phyloP scores from a whole-genome alignment of 768 basidiomycete genomes.

The Trametes sanguinea region DNA sequence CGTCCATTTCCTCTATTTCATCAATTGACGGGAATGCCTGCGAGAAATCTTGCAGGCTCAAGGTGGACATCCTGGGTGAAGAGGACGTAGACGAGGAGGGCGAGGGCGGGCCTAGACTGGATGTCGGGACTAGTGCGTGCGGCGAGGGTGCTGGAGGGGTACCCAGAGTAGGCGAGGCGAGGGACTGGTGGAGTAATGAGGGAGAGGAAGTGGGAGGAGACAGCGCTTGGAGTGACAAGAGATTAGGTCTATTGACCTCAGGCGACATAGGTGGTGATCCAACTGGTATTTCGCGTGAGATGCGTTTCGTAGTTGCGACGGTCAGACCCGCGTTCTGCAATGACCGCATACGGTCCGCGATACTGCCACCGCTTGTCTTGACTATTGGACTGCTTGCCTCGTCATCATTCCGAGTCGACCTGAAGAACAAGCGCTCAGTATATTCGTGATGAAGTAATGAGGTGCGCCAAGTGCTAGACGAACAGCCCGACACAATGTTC shows the following conservation, averaged over 20 bases:
- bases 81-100: conserved; percentile 71
- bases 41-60: conserved; percentile 57
- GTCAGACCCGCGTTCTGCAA: conserved; percentile 73
- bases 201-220: conserved; percentile 27
- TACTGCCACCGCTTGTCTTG: conserved; percentile 58
- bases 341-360: conserved; percentile 80
- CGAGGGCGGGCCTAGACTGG: conserved; percentile 75
- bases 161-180: conserved; percentile 29
- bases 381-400: conserved; percentile 23
- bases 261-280: conserved; percentile 37
- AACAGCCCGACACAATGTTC: too few relatives aligned
- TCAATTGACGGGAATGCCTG: conserved; percentile 77
- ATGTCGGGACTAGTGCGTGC: conserved; percentile 68
- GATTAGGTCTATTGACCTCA: conserved; percentile 39
- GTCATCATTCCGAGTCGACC: conserved; percentile 9
- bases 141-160: conserved; percentile 34
- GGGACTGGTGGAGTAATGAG: conserved; percentile 14
- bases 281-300: conserved; percentile 52
- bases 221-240: conserved; percentile 39
- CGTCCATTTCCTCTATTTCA: conserved; percentile 63
- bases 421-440: neutral
- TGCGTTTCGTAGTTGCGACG: conserved; percentile 54
- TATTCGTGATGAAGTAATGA: too few relatives aligned
- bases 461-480: neutral
- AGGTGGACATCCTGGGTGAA: conserved; percentile 48